phyloP scores from a whole-genome alignment of 2,329 filamentous ascomycete species.

The Trichoderma atrobrunneum region DNA sequence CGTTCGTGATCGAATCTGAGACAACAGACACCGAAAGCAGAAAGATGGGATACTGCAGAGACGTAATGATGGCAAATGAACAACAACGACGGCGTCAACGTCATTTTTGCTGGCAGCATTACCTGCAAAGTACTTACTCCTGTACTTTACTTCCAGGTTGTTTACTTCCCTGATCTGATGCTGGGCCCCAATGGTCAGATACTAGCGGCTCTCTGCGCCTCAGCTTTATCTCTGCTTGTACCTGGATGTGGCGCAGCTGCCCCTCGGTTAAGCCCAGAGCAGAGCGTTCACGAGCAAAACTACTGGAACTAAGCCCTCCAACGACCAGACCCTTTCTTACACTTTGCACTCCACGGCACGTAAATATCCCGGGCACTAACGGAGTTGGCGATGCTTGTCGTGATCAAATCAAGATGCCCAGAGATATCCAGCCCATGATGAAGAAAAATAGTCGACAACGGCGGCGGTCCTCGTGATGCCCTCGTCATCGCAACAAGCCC shows the following conservation, averaged over 20 bases:
- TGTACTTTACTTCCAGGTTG: not conserved
- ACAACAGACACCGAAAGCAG: not conserved
- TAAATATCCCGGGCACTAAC: not conserved
- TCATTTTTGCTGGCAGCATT: not conserved
- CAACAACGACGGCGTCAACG: not conserved
- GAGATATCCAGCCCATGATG: not conserved
- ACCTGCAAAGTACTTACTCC: not conserved
- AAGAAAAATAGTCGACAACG: not conserved
- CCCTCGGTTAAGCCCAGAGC: not conserved
- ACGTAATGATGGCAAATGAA: not conserved
- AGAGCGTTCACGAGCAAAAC: not conserved
- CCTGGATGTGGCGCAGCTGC: conserved; percentile 19
- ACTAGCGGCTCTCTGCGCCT: conserved; percentile 17
- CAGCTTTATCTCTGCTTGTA: conserved; percentile 13
- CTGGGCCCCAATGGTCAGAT: conserved; percentile 5
- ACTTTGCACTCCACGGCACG: not conserved
- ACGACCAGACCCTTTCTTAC: not conserved
- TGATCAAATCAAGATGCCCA: not conserved
- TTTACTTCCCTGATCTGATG: not conserved
- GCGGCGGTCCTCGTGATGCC: not conserved
- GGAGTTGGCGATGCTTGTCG: not conserved
- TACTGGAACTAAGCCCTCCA: not conserved
- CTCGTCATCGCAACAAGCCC: not conserved
- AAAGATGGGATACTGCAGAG: not conserved
- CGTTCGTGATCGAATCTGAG: not conserved